Percentiles rank a stretch among this genome's conserved stretches.
These are phyloP conservation scores for Solanum habrochaites DNA, from an alignment of 257 asterid genomes.

Conservation along the genomic window DNA sequence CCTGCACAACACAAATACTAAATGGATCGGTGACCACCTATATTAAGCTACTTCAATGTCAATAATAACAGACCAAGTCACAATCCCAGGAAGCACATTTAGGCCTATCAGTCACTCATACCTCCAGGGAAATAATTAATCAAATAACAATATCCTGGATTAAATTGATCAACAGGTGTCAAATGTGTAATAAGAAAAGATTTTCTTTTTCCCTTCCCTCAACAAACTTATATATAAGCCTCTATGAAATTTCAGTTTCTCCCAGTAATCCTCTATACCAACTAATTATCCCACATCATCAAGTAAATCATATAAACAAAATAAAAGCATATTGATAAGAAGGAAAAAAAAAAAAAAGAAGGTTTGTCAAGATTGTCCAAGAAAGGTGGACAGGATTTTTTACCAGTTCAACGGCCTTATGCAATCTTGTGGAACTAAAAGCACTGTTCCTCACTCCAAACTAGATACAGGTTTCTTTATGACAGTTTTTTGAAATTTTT, in stretches of 20 bases:
- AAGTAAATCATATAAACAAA: not conserved
- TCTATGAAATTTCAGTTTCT: not conserved
- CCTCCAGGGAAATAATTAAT: not conserved
- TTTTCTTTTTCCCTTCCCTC: not conserved
- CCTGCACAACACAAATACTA: not conserved
- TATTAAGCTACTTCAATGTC: not conserved
- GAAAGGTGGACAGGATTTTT: not conserved
- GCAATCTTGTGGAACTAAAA: not conserved
- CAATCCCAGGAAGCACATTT: not conserved
- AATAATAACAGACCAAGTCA: not conserved
- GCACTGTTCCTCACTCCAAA: not conserved
- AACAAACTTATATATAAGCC: not conserved
- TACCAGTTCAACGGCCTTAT: not conserved
- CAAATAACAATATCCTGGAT: not conserved
- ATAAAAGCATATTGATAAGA: not conserved
- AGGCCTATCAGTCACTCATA: not conserved
- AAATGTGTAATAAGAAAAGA: not conserved
- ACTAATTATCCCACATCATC: not conserved
- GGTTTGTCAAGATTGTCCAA: not conserved
- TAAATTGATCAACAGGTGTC: not conserved
- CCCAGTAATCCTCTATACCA: not conserved
- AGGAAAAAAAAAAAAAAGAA: not conserved
- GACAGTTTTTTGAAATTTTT: not conserved
- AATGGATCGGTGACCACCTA: not conserved
- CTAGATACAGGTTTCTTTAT: not conserved